Base-by-base conservation (phyloP, 2,329 filamentous ascomycete genomes). In the Colletotrichum phormii region DNA sequence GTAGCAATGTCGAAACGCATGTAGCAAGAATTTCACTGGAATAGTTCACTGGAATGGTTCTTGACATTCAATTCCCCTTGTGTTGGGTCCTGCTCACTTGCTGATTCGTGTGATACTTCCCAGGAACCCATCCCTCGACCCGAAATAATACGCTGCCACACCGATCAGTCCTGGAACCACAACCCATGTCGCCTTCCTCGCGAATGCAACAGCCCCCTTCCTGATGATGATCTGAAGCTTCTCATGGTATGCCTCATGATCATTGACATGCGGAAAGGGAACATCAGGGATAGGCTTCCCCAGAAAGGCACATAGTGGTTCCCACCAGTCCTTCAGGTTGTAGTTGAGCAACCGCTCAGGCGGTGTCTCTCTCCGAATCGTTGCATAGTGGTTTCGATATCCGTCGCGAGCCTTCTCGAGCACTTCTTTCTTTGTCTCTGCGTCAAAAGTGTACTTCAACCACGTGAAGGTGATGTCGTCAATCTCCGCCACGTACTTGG, bases 391-490 rank as follows among this genome's bases (percentile, higher is more conserved):
- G 5, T 42, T 49, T 26, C 62, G 9, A n/a, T 80, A 80, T 4
- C 80, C 75, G 0, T 77, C 79, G 2, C 77, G 74, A 7, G 79
- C 61, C 15, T 77, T 61, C 71, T 81, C 81, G 5, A 75, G 71
- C 2, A 93, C 93, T 79, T 93, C 91, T 63, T 89, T 90, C 74
- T 90, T 86, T 86, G 92, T 93, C 82, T 92, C 93, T 68, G 86
- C 88, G 77, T 90, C 87, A 83, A 92, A 93, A 84, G 93, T 92
- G 81, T 91, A 92, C 80, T 87, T 86, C 71, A 93, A 86, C 91
- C 93, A 93, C 51, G 90, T 91, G 79, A 92, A 89, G 84, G 93
- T 92, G 85, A 92, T 89, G 79, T 88, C 84, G 8, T 91, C 90
- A 26, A 89, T 91, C 91, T 91, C 93, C 82, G 88, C 89, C 76